phyloP scores from a whole-genome alignment of 2,329 filamentous ascomycete genomes.

The Plenodomus tracheiphilus region DNA sequence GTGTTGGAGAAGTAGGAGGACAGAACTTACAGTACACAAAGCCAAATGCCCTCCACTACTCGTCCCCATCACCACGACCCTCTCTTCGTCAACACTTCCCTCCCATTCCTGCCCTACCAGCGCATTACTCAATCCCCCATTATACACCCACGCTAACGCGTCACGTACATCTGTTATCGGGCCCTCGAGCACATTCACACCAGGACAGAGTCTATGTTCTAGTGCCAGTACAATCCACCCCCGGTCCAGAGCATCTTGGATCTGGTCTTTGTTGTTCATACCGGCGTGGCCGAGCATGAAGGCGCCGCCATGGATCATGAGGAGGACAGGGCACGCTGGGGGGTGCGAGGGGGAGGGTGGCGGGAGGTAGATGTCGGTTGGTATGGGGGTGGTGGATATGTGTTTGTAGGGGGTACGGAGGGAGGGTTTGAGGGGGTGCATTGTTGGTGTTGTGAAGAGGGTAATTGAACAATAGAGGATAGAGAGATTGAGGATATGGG shows the following conservation, averaged over 20 bases:
- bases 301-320: slow-evolving; percentile 20
- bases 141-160: slow-evolving; percentile 11
- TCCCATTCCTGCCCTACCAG: background rate
- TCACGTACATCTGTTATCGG: slow-evolving; percentile 17
- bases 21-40: slow-evolving; percentile 5
- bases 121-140: slow-evolving; percentile 6
- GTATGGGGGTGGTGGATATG: slow-evolving; percentile 7
- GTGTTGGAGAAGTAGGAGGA: too few species aligned
- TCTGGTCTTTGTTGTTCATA: slow-evolving; percentile 17
- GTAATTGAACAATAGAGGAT: too few species aligned
- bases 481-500: too few species aligned
- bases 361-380: slow-evolving; percentile 15
- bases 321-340: slow-evolving; percentile 4
- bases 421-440: background rate
- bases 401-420: slow-evolving; percentile 12
- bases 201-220: slow-evolving; percentile 18
- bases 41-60: slow-evolving; percentile 15
- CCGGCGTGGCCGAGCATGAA: slow-evolving; percentile 17
- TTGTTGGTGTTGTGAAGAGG: too few species aligned
- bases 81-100: slow-evolving; percentile 1
- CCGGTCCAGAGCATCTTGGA: slow-evolving; percentile 11
- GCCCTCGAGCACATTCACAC: slow-evolving; percentile 13
- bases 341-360: background rate
- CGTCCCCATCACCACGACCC: slow-evolving; percentile 15
- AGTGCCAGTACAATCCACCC: slow-evolving; percentile 13